Conservation (phyloP, 495 filamentous ascomycete genomes). For the Penicillium argentinense region DNA sequence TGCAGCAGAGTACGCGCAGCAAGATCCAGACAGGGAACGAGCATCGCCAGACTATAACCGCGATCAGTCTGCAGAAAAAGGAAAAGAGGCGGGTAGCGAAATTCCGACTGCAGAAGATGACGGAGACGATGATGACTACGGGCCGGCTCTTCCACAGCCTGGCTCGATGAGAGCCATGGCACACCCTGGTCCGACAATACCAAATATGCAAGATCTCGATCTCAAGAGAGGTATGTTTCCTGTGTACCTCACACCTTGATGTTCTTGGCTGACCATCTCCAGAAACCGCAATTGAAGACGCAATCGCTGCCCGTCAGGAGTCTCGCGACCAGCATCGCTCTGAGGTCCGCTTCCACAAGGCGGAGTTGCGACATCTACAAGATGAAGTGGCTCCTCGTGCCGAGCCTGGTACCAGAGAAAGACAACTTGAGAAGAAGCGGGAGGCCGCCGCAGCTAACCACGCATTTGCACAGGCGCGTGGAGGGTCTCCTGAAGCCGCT, state of each 20-base stretch:
- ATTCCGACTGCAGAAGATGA: slow-evolving; percentile 36
- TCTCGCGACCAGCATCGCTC: slow-evolving; percentile 59
- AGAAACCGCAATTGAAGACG: slow-evolving; percentile 59
- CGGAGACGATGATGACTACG: slow-evolving; percentile 63
- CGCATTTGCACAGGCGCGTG: slow-evolving; percentile 44
- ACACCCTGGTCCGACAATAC: slow-evolving; percentile 69
- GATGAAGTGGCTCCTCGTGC: slow-evolving; percentile 85
- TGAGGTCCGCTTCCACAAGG: slow-evolving; percentile 47
- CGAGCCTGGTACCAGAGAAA: slow-evolving; percentile 80
- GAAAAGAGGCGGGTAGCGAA: slow-evolving; percentile 5
- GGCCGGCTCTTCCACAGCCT: slow-evolving; percentile 63
- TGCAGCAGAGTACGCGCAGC: slow-evolving; percentile 11
- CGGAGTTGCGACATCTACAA: slow-evolving; percentile 34
- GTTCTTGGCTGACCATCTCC: neutral
- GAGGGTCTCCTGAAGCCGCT: slow-evolving; percentile 41
- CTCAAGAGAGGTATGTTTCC: slow-evolving; percentile 56
- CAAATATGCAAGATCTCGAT: slow-evolving; percentile 71
- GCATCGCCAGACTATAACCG: slow-evolving; percentile 30
- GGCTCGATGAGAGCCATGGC: slow-evolving; percentile 15
- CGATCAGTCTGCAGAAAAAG: slow-evolving; percentile 9
- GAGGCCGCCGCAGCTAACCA: slow-evolving; percentile 53
- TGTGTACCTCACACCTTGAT: neutral
- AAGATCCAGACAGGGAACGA: slow-evolving; percentile 5
- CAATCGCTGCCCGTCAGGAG: slow-evolving; percentile 47
- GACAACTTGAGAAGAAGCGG: slow-evolving; percentile 79